A percentile compares a stretch with the other conserved stretches of the same genome.
Evolutionary conservation across 371 early-diverging fungal genomes (phyloP).

Genomic region (Zopfochytrium polystomum): DNA sequence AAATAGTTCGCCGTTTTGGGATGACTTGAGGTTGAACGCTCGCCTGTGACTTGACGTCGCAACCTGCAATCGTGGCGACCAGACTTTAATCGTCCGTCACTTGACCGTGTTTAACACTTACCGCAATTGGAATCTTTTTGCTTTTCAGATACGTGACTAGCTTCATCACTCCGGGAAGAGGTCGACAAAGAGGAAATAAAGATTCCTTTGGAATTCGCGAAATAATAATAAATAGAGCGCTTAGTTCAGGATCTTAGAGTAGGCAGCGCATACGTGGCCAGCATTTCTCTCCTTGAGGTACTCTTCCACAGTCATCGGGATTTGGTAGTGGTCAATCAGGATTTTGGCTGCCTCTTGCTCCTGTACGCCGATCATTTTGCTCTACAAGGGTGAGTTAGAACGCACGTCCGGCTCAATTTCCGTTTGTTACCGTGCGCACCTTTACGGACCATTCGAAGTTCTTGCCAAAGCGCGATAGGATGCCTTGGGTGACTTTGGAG

Average conservation of each 20-base stretch:
- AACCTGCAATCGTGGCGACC: too few species aligned
- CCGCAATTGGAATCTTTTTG: slow-evolving; percentile 77
- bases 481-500: slow-evolving; percentile 72
- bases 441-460: too few species aligned
- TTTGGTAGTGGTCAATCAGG: slow-evolving; percentile 56
- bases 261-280: slow-evolving; percentile 41
- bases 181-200: slow-evolving; percentile 60
- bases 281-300: slow-evolving; percentile 62
- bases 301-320: slow-evolving; percentile 78
- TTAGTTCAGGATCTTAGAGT: slow-evolving; percentile 6
- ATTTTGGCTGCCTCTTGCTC: slow-evolving; percentile 63
- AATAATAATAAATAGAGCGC: slow-evolving; percentile 20
- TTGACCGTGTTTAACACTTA: too few species aligned
- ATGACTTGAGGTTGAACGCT: slow-evolving; percentile 74
- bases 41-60: slow-evolving; percentile 77
- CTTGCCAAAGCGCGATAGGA: slow-evolving; percentile 62
- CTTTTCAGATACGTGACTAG: slow-evolving; percentile 73
- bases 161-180: slow-evolving; percentile 70
- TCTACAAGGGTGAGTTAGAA: neutral
- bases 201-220: slow-evolving; percentile 46
- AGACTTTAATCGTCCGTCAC: too few species aligned
- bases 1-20: slow-evolving; percentile 69
- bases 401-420: slow-evolving; percentile 73
- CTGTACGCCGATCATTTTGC: slow-evolving; percentile 13
- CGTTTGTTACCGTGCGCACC: slow-evolving; percentile 75